Base-by-base conservation (phyloP, 169 alveolate genomes). In the Cryptosporidium sp. region DNA sequence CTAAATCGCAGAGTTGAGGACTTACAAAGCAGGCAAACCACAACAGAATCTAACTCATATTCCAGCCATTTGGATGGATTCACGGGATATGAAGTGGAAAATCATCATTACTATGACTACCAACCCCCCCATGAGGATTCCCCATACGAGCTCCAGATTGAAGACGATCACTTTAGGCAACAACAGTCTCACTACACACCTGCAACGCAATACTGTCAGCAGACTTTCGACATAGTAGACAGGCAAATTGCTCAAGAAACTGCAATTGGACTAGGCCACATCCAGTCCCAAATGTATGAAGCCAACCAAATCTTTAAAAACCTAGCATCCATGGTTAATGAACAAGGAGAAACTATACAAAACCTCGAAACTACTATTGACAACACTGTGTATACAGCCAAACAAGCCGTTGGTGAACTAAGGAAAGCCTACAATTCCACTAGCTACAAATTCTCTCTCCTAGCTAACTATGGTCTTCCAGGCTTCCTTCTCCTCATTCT, bases 181-280 rank as follows among this genome's bases (percentile, higher is more conserved):
- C 67, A 55, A 26, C 67, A n/a, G 37, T 8, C 67, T 2, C 67
- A n/a, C 35, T 55, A 55, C 35, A 55, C 2, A 21, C 23, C 67
- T 55, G 3, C 37, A 1, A 55, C 23, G 6, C 29, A 6, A 0
- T n/a, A n/a, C 67, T 21, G 8, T 55, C 21, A 51, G 10, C 45
- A 51, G 58, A 21, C 33, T 33, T 55, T 52, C 35, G 59, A 73
- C 23, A 35, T 31, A 31, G 70, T 73, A 1, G 86, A 73, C 65
- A 41, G 59, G n/a, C 86, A 73, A 73, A 73, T 73, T n/a, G 86
- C 86, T 18, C 86, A 51, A 33, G 86, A 73, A 52, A 73, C 86
- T 35, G 86, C 86, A 3, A 14, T 73, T 9, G 71, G 71, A 21
- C 3, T 73, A 23, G 71, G 71, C 0, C 70, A 73, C 9, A 73